phyloP scores from a whole-genome alignment of 805 yeast species.

The Yamadazyma phyllophila region DNA sequence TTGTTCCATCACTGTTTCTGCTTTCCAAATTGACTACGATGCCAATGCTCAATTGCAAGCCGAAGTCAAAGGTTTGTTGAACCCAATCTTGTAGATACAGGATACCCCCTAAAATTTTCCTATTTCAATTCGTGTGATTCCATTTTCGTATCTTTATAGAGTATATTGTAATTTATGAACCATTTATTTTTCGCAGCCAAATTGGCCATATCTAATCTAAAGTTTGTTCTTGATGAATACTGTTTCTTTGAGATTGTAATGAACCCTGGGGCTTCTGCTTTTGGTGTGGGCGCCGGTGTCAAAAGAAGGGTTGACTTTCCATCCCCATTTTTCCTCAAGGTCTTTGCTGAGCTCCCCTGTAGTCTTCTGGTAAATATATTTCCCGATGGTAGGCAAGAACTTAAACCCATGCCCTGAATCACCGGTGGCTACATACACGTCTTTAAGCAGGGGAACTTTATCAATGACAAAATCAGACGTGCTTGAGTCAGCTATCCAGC shows the following conservation, averaged over 20 bases:
- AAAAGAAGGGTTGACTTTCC: constrained; percentile 16
- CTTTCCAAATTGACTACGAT: constrained; percentile 49
- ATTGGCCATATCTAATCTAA: neutral
- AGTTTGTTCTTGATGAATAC: constrained; percentile 1
- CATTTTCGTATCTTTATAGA: neutral
- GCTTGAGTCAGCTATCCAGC: constrained; percentile 33
- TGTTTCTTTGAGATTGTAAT: constrained; percentile 7
- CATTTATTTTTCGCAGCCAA: no score
- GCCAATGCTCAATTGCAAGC: constrained; percentile 24
- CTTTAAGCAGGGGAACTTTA: constrained; percentile 28
- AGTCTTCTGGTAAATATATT: constrained; percentile 33
- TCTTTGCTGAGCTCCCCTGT: constrained; percentile 25
- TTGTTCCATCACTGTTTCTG: constrained; percentile 46
- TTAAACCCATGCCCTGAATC: constrained; percentile 51
- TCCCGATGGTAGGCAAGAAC: constrained; percentile 46
- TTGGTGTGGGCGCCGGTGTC: constrained; percentile 11
- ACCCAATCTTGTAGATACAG: neutral
- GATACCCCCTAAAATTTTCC: neutral
- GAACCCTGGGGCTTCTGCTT: constrained; percentile 15
- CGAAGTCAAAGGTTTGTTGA: constrained; percentile 16
- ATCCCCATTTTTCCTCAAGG: constrained; percentile 19
- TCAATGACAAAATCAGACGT: constrained; percentile 43
- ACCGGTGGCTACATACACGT: constrained; percentile 44
- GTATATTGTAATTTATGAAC: neutral
- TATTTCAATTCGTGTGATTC: constrained; percentile 1